These are phyloP conservation scores for Triglochin maritima DNA, from an alignment of 106 monocot genomes.

Conservation along the genomic window DNA sequence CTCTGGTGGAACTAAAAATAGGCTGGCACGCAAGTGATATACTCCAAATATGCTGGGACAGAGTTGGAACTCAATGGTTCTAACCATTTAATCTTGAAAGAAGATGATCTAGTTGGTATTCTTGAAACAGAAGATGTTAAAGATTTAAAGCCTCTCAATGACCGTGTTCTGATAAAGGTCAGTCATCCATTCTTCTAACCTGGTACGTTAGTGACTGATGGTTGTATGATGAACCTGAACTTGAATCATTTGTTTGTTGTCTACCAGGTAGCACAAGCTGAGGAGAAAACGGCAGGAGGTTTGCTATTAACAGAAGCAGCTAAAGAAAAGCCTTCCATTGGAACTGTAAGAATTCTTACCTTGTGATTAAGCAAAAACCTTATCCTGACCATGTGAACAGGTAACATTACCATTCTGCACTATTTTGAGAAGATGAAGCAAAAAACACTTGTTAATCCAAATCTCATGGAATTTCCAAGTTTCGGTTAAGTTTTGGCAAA, in stretches of 20 bases:
- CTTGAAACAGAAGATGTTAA: constrained; percentile 55
- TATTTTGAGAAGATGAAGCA: no score
- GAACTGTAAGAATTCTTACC: constrained; percentile 20
- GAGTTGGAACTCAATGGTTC: constrained; percentile 52
- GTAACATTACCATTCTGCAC: no score
- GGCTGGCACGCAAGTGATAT: constrained; percentile 43
- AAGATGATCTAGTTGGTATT: constrained; percentile 56
- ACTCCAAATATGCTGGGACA: constrained; percentile 61
- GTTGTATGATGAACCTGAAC: no score
- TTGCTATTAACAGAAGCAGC: constrained; percentile 38
- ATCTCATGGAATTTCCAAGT: no score
- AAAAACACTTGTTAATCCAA: no score
- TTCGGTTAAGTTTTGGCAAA: no score
- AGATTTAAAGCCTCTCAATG: constrained; percentile 53
- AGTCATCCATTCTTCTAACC: neutral
- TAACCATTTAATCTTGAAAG: constrained; percentile 50
- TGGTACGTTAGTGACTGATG: no score
- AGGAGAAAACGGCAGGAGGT: constrained; percentile 42
- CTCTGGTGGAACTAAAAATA: neutral
- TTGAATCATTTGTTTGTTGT: no score
- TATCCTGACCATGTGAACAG: no score
- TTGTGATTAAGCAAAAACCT: no score
- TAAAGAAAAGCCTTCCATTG: constrained; percentile 48
- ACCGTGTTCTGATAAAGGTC: constrained; percentile 56
- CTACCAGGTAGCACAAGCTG: constrained; percentile 34